Evolutionary conservation across 495 filamentous ascomycete species (phyloP).

Genomic region (Cenococcum geophilum): DNA sequence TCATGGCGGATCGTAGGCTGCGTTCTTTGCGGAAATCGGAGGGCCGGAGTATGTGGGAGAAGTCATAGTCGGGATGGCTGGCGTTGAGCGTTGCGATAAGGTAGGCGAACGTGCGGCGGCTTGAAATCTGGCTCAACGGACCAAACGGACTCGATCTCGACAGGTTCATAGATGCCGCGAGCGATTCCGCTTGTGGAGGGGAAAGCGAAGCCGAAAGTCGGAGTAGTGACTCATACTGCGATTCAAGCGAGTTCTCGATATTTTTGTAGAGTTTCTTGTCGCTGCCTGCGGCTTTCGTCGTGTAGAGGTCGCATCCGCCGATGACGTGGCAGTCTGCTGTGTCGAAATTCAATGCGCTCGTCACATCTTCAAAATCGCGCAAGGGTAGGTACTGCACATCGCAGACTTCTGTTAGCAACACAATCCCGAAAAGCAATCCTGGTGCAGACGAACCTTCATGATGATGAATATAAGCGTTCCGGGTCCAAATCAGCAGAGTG

Average conservation of each 20-base stretch:
- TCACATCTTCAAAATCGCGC: conserved; percentile 79
- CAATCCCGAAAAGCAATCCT: neutral
- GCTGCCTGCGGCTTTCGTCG: conserved; percentile 85
- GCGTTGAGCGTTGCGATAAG: conserved; percentile 97
- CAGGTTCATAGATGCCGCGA: conserved; percentile 59
- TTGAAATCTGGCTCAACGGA: conserved; percentile 73
- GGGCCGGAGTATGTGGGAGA: conserved; percentile 81
- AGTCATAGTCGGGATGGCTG: conserved; percentile 95
- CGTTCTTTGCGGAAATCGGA: conserved; percentile 79
- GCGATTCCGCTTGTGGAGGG: conserved; percentile 55
- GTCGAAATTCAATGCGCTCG: conserved; percentile 85
- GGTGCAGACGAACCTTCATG: conserved; percentile 33
- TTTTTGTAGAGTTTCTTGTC: conserved; percentile 97
- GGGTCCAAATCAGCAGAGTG: neutral
- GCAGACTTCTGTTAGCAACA: conserved; percentile 4
- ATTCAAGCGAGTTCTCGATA: conserved; percentile 81
- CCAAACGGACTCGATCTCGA: conserved; percentile 87
- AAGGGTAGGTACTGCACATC: conserved; percentile 75
- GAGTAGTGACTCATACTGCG: conserved; percentile 80
- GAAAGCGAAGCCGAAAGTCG: conserved; percentile 76
- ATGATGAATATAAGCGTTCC: conserved; percentile 6
- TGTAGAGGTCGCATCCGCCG: conserved; percentile 92
- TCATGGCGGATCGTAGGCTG: conserved; percentile 69
- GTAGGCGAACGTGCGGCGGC: conserved; percentile 89
- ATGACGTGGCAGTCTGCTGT: conserved; percentile 84